phyloP scores from a whole-genome alignment of 164 flowering plant genomes.

The grape (Vitis vinifera) region ASM3070453v1 NC_081809.1:18636501-18637000 shows the following conservation, averaged over 20 bases:
- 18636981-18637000: too few relatives aligned
- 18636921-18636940: too few relatives aligned
- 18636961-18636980: too few relatives aligned
- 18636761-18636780: too few relatives aligned
- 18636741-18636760: conserved; percentile 18
- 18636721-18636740: conserved; percentile 18
- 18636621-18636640: conserved; percentile 65
- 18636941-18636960: too few relatives aligned
- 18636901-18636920: too few relatives aligned
- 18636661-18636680: conserved; percentile 92
- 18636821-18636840: too few relatives aligned
- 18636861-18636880: too few relatives aligned
- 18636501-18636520: conserved; percentile 58
- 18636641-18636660: conserved; percentile 99
- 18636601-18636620: conserved; percentile 46
- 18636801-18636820: conserved; percentile 25
- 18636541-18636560: conserved; percentile 58
- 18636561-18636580: conserved; percentile 70
- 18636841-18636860: too few relatives aligned
- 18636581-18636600: conserved; percentile 61
- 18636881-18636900: too few relatives aligned
- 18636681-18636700: conserved; percentile 87
- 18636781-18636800: conserved; percentile 43
- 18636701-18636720: conserved; percentile 15
- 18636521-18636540: conserved; percentile 20